A percentile compares a stretch with the other conserved stretches of the same genome.
Evolutionary conservation across 2,329 filamentous ascomycete genomes (phyloP).

Genomic region (Neopestalotiopsis sp.): DNA sequence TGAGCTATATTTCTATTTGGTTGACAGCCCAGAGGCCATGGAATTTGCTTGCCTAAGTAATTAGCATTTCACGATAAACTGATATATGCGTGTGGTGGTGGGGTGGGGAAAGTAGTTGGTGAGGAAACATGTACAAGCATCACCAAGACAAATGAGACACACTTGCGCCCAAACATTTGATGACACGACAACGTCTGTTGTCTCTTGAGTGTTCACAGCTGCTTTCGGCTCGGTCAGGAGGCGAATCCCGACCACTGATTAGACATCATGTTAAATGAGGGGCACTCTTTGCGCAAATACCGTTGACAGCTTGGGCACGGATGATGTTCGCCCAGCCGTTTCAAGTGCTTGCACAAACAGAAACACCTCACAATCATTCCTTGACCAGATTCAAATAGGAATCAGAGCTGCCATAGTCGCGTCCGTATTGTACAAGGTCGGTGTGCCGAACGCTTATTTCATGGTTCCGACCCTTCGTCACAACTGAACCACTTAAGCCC

Average conservation of each 20-base stretch:
- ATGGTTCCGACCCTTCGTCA: slow-evolving; percentile 71
- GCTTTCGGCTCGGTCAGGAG: neutral
- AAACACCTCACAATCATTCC: neutral
- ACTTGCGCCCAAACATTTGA: neutral
- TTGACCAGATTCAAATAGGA: slow-evolving; percentile 27
- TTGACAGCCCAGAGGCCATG: neutral
- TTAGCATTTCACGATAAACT: neutral
- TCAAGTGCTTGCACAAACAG: slow-evolving; percentile 11
- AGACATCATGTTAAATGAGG: neutral
- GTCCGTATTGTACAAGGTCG: slow-evolving; percentile 96
- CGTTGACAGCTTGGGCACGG: slow-evolving; percentile 16
- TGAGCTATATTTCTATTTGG: neutral
- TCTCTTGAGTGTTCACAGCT: neutral
- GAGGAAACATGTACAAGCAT: neutral
- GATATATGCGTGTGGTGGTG: neutral
- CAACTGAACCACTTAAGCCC: slow-evolving; percentile 89
- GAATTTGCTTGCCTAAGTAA: neutral
- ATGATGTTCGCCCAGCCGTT: slow-evolving; percentile 15
- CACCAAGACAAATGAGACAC: neutral
- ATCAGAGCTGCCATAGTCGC: slow-evolving; percentile 98
- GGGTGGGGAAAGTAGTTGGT: neutral
- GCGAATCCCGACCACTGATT: neutral
- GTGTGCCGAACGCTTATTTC: slow-evolving; percentile 99
- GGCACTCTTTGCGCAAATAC: neutral
- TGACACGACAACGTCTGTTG: neutral